Evolutionary conservation across 768 basidiomycete genomes (phyloP).

Genomic region (Psilocybe azurescens): DNA sequence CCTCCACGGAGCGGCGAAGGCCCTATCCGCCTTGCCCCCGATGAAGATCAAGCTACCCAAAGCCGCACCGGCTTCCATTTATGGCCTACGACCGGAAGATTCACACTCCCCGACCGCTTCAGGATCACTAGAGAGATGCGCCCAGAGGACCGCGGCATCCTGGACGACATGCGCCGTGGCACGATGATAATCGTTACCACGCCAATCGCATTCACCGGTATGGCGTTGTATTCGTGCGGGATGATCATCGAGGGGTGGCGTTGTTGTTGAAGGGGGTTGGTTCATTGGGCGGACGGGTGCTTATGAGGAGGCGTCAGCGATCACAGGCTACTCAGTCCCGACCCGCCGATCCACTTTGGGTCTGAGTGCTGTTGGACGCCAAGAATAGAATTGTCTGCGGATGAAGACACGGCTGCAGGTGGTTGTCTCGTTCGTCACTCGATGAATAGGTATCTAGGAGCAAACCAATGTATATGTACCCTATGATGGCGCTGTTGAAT

Average conservation of each 20-base stretch:
- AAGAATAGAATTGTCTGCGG: not conserved
- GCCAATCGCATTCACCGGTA: slow-evolving; percentile 20
- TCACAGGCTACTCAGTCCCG: not conserved
- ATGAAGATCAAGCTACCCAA: not conserved
- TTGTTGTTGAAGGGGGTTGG: slow-evolving; percentile 22
- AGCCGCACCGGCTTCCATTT: not conserved
- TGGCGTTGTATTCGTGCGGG: slow-evolving; percentile 19
- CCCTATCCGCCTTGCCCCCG: not conserved
- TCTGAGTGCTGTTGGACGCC: slow-evolving; percentile 1
- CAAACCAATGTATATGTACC: too few relatives aligned
- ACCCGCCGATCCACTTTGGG: slow-evolving; percentile 5
- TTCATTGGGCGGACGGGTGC: slow-evolving; percentile 12
- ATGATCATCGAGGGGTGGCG: slow-evolving; percentile 20
- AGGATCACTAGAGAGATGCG: not conserved
- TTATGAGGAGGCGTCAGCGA: slow-evolving; percentile 10
- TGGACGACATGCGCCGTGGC: slow-evolving; percentile 18
- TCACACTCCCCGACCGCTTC: not conserved
- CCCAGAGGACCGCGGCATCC: slow-evolving; percentile 9
- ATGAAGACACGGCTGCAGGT: not conserved
- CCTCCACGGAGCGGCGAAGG: not conserved
- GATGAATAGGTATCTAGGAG: too few relatives aligned
- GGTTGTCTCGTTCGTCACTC: too few relatives aligned
- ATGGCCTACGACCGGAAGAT: not conserved
- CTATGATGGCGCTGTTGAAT: too few relatives aligned
- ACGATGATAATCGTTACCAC: slow-evolving; percentile 16